Conservation (phyloP, 768 basidiomycete species). For the Mycena amicta region DNA sequence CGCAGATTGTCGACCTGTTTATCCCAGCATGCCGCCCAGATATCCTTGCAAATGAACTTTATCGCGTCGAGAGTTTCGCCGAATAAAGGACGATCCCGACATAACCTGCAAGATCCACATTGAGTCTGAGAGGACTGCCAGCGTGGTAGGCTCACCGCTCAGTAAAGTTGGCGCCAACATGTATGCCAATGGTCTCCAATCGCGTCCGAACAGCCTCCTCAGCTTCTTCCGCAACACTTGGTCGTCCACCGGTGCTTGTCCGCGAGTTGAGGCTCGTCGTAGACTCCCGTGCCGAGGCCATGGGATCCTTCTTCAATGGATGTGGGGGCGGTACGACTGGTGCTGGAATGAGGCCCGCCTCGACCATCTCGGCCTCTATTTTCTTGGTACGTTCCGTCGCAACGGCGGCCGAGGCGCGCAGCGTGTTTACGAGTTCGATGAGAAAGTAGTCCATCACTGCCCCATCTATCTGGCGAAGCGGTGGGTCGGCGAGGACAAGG, state of each 20-base stretch:
- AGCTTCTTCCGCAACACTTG: constrained; percentile 56
- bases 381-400: constrained; percentile 68
- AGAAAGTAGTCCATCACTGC: constrained; percentile 84
- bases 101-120: constrained; percentile 57
- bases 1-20: constrained; percentile 95
- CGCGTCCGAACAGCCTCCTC: constrained; percentile 70
- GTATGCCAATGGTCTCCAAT: constrained; percentile 81
- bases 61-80: constrained; percentile 85
- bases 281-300: constrained; percentile 43
- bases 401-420: constrained; percentile 73
- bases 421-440: constrained; percentile 75
- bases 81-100: constrained; percentile 74
- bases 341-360: constrained; percentile 68
- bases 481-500: constrained; percentile 65
- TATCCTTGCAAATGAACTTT: constrained; percentile 95
- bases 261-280: constrained; percentile 45
- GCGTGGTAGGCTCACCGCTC: constrained; percentile 64
- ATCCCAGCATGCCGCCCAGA: constrained; percentile 92
- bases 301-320: constrained; percentile 40
- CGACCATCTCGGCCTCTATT: constrained; percentile 77
- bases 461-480: constrained; percentile 60
- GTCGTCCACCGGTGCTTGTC: constrained; percentile 34
- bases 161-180: constrained; percentile 84
- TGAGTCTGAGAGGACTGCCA: background rate
- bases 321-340: constrained; percentile 41